phyloP scores from a whole-genome alignment of 1,284 basidiomycete genomes.

The Austroboletus niveus region DNA sequence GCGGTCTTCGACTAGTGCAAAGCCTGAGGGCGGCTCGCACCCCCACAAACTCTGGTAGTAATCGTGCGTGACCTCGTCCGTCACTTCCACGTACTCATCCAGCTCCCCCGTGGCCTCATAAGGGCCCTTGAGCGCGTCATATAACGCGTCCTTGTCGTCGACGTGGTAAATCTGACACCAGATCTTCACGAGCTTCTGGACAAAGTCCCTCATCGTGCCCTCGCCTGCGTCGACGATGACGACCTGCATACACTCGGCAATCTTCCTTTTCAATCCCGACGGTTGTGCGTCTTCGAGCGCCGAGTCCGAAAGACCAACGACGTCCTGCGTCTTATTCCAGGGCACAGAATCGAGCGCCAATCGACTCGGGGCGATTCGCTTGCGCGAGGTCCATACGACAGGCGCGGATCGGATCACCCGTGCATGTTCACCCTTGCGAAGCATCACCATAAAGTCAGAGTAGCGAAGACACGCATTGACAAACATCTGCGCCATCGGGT shows the following conservation, averaged over 20 bases:
- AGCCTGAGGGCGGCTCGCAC: no score
- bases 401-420: constrained; percentile 26
- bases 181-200: constrained; percentile 23
- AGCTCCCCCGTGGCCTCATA: constrained; percentile 26
- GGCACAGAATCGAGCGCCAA: constrained; percentile 19
- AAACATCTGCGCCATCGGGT: constrained; percentile 28
- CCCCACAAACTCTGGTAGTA: no score
- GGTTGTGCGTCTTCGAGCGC: constrained; percentile 26
- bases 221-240: constrained; percentile 26
- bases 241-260: constrained; percentile 31
- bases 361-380: constrained; percentile 24
- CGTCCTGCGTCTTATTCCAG: constrained; percentile 21
- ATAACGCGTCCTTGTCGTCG: constrained; percentile 15
- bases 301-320: constrained; percentile 14
- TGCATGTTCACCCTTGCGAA: constrained; percentile 28
- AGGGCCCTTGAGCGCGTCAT: constrained; percentile 15
- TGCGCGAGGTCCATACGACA: constrained; percentile 29
- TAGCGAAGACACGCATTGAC: constrained; percentile 31
- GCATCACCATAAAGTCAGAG: constrained; percentile 30
- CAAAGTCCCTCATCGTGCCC: constrained; percentile 28
- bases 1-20: no score
- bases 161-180: constrained; percentile 32
- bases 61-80: constrained; percentile 5
- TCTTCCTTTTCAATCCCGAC: constrained; percentile 8
- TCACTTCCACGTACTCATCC: constrained; percentile 14